Percentiles rank a stretch among this genome's conserved stretches.
phyloP scores from a whole-genome alignment of 805 yeast species.

The Metschnikowia lochheadii region DNA sequence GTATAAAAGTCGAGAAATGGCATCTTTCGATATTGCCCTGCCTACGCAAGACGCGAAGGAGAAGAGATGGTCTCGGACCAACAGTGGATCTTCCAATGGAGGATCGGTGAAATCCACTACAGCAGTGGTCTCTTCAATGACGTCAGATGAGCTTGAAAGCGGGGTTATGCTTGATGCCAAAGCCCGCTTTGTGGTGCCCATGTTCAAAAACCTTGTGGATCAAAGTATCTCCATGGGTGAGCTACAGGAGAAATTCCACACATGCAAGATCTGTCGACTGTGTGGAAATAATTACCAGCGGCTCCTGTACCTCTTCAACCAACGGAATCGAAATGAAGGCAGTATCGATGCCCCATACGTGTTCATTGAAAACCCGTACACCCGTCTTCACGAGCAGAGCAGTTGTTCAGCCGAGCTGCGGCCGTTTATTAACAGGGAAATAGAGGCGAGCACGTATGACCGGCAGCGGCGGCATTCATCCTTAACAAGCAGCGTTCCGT shows the following conservation, averaged over 20 bases:
- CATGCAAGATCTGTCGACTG: conserved; percentile 18
- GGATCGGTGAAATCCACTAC: conserved; percentile 4
- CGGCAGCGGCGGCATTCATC: background rate
- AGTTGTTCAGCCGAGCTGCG: background rate
- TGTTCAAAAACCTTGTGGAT: conserved; percentile 21
- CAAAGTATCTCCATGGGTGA: conserved; percentile 5
- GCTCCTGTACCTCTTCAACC: conserved; percentile 29
- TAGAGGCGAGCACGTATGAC: conserved; percentile 2
- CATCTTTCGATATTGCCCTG: conserved; percentile 10
- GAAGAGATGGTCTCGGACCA: conserved; percentile 6
- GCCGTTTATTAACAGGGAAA: background rate
- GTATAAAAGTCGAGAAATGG: conserved; percentile 15
- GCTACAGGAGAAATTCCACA: conserved; percentile 13
- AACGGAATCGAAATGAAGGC: conserved; percentile 12
- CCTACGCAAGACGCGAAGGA: conserved; percentile 4
- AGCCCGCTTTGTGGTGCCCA: conserved; percentile 37
- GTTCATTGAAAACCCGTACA: conserved; percentile 34
- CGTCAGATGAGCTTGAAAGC: conserved; percentile 7
- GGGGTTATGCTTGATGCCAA: conserved; percentile 15
- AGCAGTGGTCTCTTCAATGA: conserved; percentile 1
- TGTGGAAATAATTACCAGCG: conserved; percentile 17
- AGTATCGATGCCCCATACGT: conserved; percentile 21
- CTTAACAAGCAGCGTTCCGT: conserved; percentile 10
- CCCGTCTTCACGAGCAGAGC: background rate
- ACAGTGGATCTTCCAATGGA: conserved; percentile 10